Percentiles rank a stretch among this genome's conserved stretches.
phyloP scores from a whole-genome alignment of 2,329 filamentous ascomycete genomes.

The Magnaporthiopsis incrustans region DNA sequence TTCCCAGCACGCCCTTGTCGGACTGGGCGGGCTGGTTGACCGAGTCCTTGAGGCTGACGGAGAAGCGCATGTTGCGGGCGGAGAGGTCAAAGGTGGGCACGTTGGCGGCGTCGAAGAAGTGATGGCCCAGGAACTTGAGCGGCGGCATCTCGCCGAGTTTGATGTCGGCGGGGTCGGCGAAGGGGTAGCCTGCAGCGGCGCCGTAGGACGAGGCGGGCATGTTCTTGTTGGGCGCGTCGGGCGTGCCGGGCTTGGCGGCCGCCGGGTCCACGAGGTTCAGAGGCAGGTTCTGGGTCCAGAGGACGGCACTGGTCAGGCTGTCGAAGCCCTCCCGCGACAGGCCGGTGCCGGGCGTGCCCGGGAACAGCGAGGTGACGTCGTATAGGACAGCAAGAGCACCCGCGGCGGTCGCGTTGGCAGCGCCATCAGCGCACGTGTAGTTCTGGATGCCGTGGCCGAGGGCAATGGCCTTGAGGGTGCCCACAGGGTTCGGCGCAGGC shows the following conservation, averaged over 20 bases:
- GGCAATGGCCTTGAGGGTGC: constrained; percentile 44
- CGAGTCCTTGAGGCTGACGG: constrained; percentile 38
- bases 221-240: constrained; percentile 16
- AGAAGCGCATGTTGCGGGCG: constrained; percentile 30
- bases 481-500: constrained; percentile 27
- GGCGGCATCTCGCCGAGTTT: constrained; percentile 21
- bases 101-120: constrained; percentile 53
- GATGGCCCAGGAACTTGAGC: constrained; percentile 48
- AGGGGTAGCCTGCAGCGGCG: constrained; percentile 37
- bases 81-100: constrained; percentile 54
- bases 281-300: constrained; percentile 35
- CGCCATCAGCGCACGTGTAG: constrained; percentile 49
- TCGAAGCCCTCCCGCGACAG: constrained; percentile 30
- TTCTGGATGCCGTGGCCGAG: constrained; percentile 61
- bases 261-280: constrained; percentile 33
- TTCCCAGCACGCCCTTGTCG: constrained; percentile 35
- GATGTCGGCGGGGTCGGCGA: constrained; percentile 28
- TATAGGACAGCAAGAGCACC: constrained; percentile 55
- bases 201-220: constrained; percentile 25
- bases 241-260: constrained; percentile 19
- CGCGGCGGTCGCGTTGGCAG: constrained; percentile 25
- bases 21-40: constrained; percentile 44
- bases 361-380: constrained; percentile 46
- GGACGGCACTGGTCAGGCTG: constrained; percentile 29
- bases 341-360: constrained; percentile 29